These are phyloP conservation scores for Acanthamoeba lenticulata DNA, from an alignment of 208 protist genomes.

Conservation along the genomic window DNA sequence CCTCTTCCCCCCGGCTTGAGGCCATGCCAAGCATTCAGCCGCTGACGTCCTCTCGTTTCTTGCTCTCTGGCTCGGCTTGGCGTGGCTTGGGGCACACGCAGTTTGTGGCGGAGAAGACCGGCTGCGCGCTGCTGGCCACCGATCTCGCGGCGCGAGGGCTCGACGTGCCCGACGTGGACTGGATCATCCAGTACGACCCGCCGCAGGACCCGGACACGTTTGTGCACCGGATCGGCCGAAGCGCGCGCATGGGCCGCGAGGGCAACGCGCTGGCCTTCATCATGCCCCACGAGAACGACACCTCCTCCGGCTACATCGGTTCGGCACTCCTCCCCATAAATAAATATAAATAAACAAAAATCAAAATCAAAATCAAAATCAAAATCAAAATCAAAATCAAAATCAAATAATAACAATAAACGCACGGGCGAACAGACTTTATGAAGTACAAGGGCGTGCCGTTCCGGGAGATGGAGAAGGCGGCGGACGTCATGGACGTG, in stretches of 20 bases:
- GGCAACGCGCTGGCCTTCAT: constrained; percentile 86
- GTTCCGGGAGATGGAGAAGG: constrained; percentile 68
- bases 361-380: no score
- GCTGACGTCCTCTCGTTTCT: not conserved
- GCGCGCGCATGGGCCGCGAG: constrained; percentile 84
- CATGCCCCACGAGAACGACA: constrained; percentile 73
- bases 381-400: no score
- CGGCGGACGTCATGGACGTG: constrained; percentile 38
- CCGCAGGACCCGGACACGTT: constrained; percentile 86
- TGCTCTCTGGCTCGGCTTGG: not conserved
- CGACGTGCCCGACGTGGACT: constrained; percentile 92
- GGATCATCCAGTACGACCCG: constrained; percentile 87
- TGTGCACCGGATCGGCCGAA: constrained; percentile 91
- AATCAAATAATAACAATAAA: no score
- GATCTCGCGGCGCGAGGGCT: constrained; percentile 91
- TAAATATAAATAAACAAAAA: no score
- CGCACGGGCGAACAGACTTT: constrained; percentile 62
- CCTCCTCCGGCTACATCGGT: constrained; percentile 74
- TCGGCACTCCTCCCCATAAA: no score
- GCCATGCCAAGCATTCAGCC: no score
- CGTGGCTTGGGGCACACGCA: no score
- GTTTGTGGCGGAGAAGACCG: constrained; percentile 14
- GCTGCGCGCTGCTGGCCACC: constrained; percentile 87
- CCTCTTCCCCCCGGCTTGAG: no score
- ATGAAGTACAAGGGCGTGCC: constrained; percentile 80